phyloP scores from a whole-genome alignment of 257 asterid genomes.

The Solanum paucissectum region DNA sequence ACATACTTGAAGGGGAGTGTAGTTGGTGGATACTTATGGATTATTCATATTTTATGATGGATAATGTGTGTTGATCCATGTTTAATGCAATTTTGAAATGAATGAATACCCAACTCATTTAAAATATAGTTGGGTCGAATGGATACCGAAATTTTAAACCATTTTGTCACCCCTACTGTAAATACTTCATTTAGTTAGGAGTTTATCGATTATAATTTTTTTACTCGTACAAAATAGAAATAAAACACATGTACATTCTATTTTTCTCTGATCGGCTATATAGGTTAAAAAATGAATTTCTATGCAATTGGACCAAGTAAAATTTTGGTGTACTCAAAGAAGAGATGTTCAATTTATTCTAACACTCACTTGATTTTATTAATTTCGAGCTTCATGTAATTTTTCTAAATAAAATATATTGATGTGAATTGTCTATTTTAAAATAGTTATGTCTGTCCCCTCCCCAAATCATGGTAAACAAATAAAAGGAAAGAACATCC shows the following conservation, averaged over 20 bases:
- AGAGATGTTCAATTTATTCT: not conserved
- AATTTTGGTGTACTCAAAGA: not conserved
- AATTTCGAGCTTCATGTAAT: not conserved
- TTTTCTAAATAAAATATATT: not conserved
- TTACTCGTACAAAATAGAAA: rapidly evolving
- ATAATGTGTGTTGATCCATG: not conserved
- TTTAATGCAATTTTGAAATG: not conserved
- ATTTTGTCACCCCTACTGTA: not conserved
- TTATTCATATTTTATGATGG: not conserved
- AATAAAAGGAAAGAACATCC: not conserved
- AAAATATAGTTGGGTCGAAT: not conserved
- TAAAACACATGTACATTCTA: not conserved
- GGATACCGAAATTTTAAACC: not conserved
- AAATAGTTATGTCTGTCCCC: not conserved
- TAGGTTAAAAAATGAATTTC: not conserved
- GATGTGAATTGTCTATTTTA: not conserved
- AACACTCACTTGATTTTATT: not conserved
- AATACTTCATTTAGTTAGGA: not conserved
- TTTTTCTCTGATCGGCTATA: not conserved
- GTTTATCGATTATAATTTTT: not conserved
- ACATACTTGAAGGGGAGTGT: not conserved
- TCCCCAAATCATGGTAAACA: not conserved
- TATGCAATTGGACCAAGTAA: not conserved
- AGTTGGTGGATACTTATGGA: not conserved
- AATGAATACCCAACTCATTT: not conserved